A percentile compares a stretch with the other conserved stretches of the same genome.
Conservation (phyloP, 1,139 yeast genomes). For the Yamadazyma blattariae region DNA sequence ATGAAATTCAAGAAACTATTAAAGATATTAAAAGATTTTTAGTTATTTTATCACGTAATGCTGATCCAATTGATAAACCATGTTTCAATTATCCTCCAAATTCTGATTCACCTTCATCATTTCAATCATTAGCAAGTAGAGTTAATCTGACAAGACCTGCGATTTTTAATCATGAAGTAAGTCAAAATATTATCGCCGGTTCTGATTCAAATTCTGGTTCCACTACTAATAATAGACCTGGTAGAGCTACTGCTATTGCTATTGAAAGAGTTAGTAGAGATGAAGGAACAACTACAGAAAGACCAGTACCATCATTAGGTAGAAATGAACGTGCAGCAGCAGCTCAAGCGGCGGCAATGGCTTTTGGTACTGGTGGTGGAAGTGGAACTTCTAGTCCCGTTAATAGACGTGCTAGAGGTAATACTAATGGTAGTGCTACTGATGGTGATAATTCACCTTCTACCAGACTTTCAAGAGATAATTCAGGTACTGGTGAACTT, state of each 20-base stretch:
- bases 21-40: constrained; percentile 28
- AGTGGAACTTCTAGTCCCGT: no score
- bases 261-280: constrained; percentile 5
- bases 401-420: no score
- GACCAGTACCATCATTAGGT: not conserved
- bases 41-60: constrained; percentile 23
- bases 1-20: constrained; percentile 22
- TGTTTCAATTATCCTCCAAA: constrained; percentile 29
- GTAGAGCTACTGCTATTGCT: constrained; percentile 5
- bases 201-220: constrained; percentile 13
- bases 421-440: no score
- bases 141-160: constrained; percentile 36
- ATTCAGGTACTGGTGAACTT: not conserved
- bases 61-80: constrained; percentile 25
- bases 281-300: constrained; percentile 1
- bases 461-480: no score
- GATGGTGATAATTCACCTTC: not conserved
- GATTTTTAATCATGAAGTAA: constrained; percentile 37
- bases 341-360: constrained; percentile 3
- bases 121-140: constrained; percentile 28
- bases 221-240: constrained; percentile 4
- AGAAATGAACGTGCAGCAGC: constrained; percentile 4
- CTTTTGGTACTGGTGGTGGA: not conserved
- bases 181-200: constrained; percentile 35
- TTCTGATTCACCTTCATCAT: constrained; percentile 22